Evolutionary conservation across 176 grass and related monocot genomes (phyloP).

Genomic region (Cocos nucifera): DNA sequence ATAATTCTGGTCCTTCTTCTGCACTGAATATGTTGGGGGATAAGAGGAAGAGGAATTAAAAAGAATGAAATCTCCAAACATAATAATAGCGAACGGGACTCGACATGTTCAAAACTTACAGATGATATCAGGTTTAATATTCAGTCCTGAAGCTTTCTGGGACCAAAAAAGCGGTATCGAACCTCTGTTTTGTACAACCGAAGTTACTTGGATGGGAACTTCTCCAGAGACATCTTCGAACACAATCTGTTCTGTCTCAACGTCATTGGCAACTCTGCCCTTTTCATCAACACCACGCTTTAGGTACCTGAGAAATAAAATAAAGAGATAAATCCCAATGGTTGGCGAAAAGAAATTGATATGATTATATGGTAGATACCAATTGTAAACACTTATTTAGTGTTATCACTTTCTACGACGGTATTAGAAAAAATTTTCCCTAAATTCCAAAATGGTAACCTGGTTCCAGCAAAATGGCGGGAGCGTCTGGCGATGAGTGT

Average conservation of each 20-base stretch:
- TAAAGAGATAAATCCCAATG: not conserved
- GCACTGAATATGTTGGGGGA: constrained; percentile 33
- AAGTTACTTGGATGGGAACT: constrained; percentile 57
- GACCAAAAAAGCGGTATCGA: constrained; percentile 97
- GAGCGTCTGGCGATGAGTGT: constrained; percentile 93
- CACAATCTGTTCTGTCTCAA: constrained; percentile 95
- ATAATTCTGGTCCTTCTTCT: constrained; percentile 58
- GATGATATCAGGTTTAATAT: constrained; percentile 90
- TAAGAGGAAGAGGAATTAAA: too few species aligned
- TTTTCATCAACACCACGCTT: constrained; percentile 94
- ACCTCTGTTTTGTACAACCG: constrained; percentile 87
- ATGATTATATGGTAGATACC: too few species aligned
- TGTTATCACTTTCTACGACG: too few species aligned
- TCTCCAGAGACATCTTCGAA: constrained; percentile 59
- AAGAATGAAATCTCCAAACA: too few species aligned
- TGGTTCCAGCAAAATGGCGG: constrained; percentile 98
- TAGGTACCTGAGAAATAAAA: constrained; percentile 49
- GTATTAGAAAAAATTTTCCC: too few species aligned
- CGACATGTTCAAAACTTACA: constrained; percentile 37
- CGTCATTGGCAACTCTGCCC: constrained; percentile 98
- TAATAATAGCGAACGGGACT: too few species aligned
- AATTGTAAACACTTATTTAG: too few species aligned
- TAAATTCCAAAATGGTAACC: constrained; percentile 31
- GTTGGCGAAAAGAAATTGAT: too few species aligned
- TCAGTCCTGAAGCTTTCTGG: constrained; percentile 90